Base-by-base conservation (phyloP, 257 asterid genomes). In the Petrea volubilis region DNA sequence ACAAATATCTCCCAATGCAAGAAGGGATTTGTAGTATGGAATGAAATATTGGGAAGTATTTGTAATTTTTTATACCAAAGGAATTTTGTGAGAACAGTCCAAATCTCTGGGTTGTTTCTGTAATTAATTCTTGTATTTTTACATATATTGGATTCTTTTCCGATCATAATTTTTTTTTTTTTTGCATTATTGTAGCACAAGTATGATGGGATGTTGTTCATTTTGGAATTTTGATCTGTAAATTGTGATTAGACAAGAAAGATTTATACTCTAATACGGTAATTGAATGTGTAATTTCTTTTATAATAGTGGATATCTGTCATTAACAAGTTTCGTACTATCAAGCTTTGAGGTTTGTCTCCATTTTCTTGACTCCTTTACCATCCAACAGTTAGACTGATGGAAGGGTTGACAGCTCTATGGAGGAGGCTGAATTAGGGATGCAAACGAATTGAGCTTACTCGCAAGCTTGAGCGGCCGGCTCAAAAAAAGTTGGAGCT, bases 211-310 rank as follows among this genome's bases (percentile, higher is more conserved):
- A 66, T 57, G 47, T 74, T 38, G 28, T 79, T 52, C 43, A 51
- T 72, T 71, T 36, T 52, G 12, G 15, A 57, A 51, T 52, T 71
- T 55, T 67, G 61, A 47, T 71, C 9, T 56, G 77, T 72, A 76
- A 68, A 64, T 64, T 67, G n/a, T 46, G 59, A 55, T 24, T 56
- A 52, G 49, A 27, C 24, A 71, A 33, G 68, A 61, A 52, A 15
- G 50, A 60, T 46, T 53, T 15, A 49, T 71, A 73, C 70, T 64
- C 24, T 50, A n/a, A 65, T 20, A 60, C 60, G 20, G 25, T 60
- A 43, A 53, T 49, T 28, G 67, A 74, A 51, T 50, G 40, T 10
- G 15, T 13, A 70, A 25, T 33, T 52, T 23, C 15, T 65, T 40
- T 33, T 21, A 33, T 27, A 49, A 68, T 24, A 58, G 56, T 46